Evolutionary conservation across 2,329 filamentous ascomycete species (phyloP), one percentile per base, ranked within the genome.

Genomic region (Penicillium sp.): DNA sequence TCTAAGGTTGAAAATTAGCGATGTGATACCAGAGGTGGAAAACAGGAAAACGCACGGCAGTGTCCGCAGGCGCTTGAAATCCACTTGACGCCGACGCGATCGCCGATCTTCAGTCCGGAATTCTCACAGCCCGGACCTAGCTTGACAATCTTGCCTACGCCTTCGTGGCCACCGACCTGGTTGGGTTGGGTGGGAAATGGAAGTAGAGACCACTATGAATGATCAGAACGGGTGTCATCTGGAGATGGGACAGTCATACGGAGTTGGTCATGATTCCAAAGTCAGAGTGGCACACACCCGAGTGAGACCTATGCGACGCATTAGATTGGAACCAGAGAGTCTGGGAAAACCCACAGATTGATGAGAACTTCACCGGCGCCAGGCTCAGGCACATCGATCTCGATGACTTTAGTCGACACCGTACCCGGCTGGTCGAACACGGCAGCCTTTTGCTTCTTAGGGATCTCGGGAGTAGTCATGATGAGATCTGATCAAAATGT

Each of bases 71-170:
- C 73, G 20, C 63, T 71, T 11, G 74, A 65, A 41, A 82, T 65
- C 78, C 79, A 84, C 61, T 85, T 85, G 56, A 85, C 75, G 10
- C 82, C 82, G 6, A 85, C 82, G 6, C 80, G 70, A 49, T 84
- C 76, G 4, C 80, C 80, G n/a, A 83, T 53, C 50, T 80, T 80
- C 23, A 84, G 65, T 4, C 69, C 70, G 1, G 73, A 67, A 25
- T 52, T 58, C 34, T 80, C 76, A 13, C 74, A 69, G 6, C 75
- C 77, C 0, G 79, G 68, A 0, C 82, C 81, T 44, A 85, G 66
- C 55, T 81, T 80, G 28, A 81, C 78, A 20, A 85, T 68, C 35
- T 72, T 73, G 28, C 78, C 78, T 1, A 84, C 75, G 12, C 81
- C 81, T 61, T 85, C 81, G 54, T 85, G 81, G 3, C 82, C 82